Evolutionary conservation across 2,329 filamentous ascomycete genomes (phyloP).

Genomic region (Fusarium papillatum): DNA sequence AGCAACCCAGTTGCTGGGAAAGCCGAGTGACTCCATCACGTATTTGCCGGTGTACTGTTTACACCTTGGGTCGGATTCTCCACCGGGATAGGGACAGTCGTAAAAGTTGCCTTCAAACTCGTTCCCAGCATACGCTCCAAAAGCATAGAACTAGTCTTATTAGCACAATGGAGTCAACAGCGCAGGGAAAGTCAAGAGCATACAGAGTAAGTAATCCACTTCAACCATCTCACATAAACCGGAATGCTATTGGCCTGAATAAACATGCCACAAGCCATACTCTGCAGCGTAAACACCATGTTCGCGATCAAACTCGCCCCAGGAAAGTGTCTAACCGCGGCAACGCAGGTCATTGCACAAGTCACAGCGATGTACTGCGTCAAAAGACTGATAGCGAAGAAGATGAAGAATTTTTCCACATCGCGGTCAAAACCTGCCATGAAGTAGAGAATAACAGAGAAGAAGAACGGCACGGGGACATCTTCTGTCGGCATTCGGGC

Average conservation of each 20-base stretch:
- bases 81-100: constrained; percentile 75
- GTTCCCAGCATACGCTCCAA: constrained; percentile 79
- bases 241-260: constrained; percentile 81
- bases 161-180: constrained; percentile 20
- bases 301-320: constrained; percentile 81
- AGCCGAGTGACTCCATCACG: constrained; percentile 77
- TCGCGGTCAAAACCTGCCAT: constrained; percentile 81
- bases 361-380: constrained; percentile 82
- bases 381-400: constrained; percentile 76
- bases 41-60: constrained; percentile 77
- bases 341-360: constrained; percentile 77
- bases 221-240: constrained; percentile 84
- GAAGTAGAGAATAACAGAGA: constrained; percentile 81
- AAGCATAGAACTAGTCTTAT: constrained; percentile 71
- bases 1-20: constrained; percentile 76
- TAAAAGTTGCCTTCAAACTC: constrained; percentile 82
- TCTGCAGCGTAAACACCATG: constrained; percentile 79
- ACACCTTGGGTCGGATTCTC: constrained; percentile 75
- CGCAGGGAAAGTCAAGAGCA: constrained; percentile 29
- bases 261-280: constrained; percentile 82
- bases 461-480: constrained; percentile 78
- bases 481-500: constrained; percentile 80
- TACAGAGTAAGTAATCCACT: constrained; percentile 74
- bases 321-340: constrained; percentile 75
- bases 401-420: constrained; percentile 76